Evolutionary conservation across 2,329 filamentous ascomycete species (phyloP).

Genomic region (Aspergillus brasiliensis): DNA sequence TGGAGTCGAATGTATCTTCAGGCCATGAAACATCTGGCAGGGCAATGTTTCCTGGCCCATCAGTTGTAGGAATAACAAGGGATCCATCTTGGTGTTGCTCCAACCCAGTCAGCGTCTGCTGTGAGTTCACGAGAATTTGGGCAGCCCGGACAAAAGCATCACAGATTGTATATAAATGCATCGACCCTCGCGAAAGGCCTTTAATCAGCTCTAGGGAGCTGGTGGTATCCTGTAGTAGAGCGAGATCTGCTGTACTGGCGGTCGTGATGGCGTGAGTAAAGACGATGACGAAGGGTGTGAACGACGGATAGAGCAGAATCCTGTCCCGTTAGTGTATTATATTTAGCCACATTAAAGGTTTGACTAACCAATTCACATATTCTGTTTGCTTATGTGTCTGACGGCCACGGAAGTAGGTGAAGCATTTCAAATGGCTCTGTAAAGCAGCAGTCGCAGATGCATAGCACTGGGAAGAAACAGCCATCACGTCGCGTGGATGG

Average conservation of each 20-base stretch:
- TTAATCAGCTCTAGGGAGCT: constrained; percentile 25
- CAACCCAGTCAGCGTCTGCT: constrained; percentile 25
- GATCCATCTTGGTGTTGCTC: constrained; percentile 28
- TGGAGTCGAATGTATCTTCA: constrained; percentile 23
- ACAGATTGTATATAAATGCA: constrained; percentile 24
- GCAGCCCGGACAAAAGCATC: constrained; percentile 28
- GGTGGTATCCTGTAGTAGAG: constrained; percentile 27
- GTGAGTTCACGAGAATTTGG: constrained; percentile 25
- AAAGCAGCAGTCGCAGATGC: constrained; percentile 28
- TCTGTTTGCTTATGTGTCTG: constrained; percentile 30
- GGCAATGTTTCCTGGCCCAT: constrained; percentile 23
- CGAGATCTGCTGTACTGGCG: constrained; percentile 21
- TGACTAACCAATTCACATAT: constrained; percentile 30
- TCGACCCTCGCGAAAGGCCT: constrained; percentile 23
- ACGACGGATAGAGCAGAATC: constrained; percentile 30
- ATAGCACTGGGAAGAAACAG: constrained; percentile 29
- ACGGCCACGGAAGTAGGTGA: constrained; percentile 27
- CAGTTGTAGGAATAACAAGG: constrained; percentile 20
- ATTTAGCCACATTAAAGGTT: too few species aligned
- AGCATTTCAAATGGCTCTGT: constrained; percentile 30
- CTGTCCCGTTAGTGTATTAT: constrained; percentile 8
- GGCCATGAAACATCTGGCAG: constrained; percentile 28
- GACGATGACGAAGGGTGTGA: constrained; percentile 31
- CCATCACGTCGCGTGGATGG: constrained; percentile 24
- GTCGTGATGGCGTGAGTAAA: constrained; percentile 33